Percentiles rank a stretch among this genome's conserved stretches.
phyloP scores from a whole-genome alignment of 441 rosid genomes.

The Populus hybrid region DNA sequence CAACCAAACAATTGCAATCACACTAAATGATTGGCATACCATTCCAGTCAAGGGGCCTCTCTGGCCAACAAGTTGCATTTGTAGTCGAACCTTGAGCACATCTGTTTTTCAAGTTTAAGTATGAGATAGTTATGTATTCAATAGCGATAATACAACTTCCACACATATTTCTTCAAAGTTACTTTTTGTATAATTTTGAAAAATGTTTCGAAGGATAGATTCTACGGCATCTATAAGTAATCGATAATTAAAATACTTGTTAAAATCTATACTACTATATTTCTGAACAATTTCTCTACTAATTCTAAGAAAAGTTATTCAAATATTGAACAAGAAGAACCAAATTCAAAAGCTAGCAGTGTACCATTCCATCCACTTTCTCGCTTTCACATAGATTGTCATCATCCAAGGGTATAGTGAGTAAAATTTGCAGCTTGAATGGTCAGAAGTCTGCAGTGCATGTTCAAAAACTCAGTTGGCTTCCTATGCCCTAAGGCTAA shows the following conservation, averaged over 20 bases:
- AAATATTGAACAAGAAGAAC: neutral
- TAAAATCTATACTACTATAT: neutral
- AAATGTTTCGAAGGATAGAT: neutral
- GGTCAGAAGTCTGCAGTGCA: neutral
- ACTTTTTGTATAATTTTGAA: neutral
- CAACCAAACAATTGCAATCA: slow-evolving; percentile 11
- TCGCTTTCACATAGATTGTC: neutral
- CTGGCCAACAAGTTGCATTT: slow-evolving; percentile 89
- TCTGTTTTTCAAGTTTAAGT: slow-evolving; percentile 40
- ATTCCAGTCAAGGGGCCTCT: slow-evolving; percentile 78
- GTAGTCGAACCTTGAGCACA: slow-evolving; percentile 89
- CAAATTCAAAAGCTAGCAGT: neutral
- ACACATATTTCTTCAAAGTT: neutral
- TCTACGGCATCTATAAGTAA: neutral
- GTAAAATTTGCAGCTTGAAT: neutral
- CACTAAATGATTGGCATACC: slow-evolving; percentile 37
- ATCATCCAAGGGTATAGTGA: neutral
- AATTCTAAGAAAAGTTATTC: neutral
- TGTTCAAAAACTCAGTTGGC: neutral
- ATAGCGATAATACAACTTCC: neutral
- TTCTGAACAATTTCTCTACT: neutral
- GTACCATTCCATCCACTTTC: neutral
- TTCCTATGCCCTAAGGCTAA: neutral
- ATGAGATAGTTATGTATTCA: neutral
- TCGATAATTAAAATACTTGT: neutral